Evolutionary conservation across 75 land plant species (phyloP), one percentile per base, ranked within the genome.

Genomic region (Azolla pinnata): DNA sequence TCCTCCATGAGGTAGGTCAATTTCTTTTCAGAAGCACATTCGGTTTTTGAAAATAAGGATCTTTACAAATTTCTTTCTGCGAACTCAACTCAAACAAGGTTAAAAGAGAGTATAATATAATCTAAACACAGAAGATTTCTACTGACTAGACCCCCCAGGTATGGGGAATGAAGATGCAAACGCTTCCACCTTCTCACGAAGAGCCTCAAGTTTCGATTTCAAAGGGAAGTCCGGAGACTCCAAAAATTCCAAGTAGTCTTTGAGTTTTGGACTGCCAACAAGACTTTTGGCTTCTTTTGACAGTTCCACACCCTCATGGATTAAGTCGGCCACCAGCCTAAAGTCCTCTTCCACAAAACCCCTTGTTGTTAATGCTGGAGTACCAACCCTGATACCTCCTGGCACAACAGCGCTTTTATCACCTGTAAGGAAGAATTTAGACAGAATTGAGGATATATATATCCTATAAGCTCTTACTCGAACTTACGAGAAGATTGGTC

Each of bases 351-450:
- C 87, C 0, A 61, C 60, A 56, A 90, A 64, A 17, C 87, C 87
- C 63, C 96, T 68, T 33, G 96, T 90, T 0, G 96, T 90, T 71
- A 90, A 69, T 0, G 96, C 96, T 30, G 96, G 91, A 12, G 96
- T 67, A 9, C 96, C 96, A 31, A 90, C 82, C 33, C 90, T 84
- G 63, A 90, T 77, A 17, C 96, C 96, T 21, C 96, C 96, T 21
- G 96, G 96, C 3, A 79, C 81, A 23, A 90, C 57, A 4, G 96
- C 96, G 68, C 96, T 90, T 67, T 81, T 90, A 58, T 90, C 96
- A 55, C 96, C 95, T 88, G 56, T 14, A 52, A n/a, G n/a, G n/a
- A n/a, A n/a, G n/a, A n/a, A n/a, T 14, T 38, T 38, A 8, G 42
- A 38, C 14, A 38, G 10, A 38, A 38, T 7, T 38, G 42, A 38